phyloP scores from a whole-genome alignment of 257 asterid species.

The Gynochthodes officinalis region DNA sequence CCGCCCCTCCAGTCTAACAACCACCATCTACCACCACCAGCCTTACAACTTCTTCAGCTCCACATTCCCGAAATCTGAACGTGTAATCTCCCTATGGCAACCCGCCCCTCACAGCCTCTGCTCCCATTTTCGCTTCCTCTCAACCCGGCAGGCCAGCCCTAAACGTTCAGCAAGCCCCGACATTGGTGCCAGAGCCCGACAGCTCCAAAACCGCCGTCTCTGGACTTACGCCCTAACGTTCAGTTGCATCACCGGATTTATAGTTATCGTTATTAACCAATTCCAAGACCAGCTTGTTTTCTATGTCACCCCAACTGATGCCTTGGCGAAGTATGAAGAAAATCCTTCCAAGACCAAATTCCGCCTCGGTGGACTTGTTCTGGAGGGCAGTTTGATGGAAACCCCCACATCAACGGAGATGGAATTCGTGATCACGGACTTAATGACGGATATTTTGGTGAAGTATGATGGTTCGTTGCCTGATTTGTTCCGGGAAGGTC shows the following conservation, averaged over 20 bases:
- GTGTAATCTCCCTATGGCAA: constrained; percentile 14
- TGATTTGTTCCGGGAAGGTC: constrained; percentile 92
- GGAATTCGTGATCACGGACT: constrained; percentile 81
- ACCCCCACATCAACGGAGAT: constrained; percentile 64
- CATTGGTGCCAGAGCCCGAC: constrained; percentile 83
- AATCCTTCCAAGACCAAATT: constrained; percentile 69
- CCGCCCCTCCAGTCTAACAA: too few relatives aligned
- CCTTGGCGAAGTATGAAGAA: constrained; percentile 48
- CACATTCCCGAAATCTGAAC: constrained; percentile 28
- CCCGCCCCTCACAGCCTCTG: constrained; percentile 5
- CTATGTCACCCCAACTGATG: constrained; percentile 88
- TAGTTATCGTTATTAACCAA: constrained; percentile 75
- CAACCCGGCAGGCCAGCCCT: constrained; percentile 44
- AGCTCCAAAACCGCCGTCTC: constrained; percentile 83
- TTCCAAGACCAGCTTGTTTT: constrained; percentile 91
- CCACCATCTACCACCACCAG: constrained; percentile 25
- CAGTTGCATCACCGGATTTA: constrained; percentile 87
- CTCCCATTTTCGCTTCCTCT: constrained; percentile 27
- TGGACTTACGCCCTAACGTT: constrained; percentile 82
- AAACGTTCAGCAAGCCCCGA: constrained; percentile 55
- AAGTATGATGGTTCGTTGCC: constrained; percentile 82
- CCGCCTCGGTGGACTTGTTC: constrained; percentile 94
- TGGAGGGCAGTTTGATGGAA: constrained; percentile 63
- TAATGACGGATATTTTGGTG: constrained; percentile 80
- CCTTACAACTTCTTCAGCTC: constrained; percentile 18